Conservation (phyloP, 2,329 filamentous ascomycete species). For the Rhinocladiella mackenziei region DNA sequence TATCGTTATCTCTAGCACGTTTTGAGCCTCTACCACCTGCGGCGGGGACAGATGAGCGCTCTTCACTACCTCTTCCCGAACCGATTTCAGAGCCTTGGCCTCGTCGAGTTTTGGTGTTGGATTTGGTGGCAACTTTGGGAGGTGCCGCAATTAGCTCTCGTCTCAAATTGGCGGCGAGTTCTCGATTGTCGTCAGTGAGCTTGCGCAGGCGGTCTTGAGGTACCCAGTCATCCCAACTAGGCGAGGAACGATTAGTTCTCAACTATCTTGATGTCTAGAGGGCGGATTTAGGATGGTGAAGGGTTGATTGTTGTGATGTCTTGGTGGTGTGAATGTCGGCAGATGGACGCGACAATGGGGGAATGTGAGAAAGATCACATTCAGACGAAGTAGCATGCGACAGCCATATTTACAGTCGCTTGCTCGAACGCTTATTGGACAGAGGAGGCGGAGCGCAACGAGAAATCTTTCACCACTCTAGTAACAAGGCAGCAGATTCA, state of each 20-base stretch:
- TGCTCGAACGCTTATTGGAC: not conserved
- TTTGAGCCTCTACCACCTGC: conserved; percentile 44
- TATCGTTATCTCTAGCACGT: conserved; percentile 44
- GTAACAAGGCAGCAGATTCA: not conserved
- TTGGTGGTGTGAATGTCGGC: not conserved
- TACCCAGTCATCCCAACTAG: conserved; percentile 96
- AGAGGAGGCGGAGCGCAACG: not conserved
- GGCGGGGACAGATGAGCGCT: conserved; percentile 42
- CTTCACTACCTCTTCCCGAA: conserved; percentile 45
- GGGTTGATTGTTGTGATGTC: not conserved
- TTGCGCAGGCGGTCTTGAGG: conserved; percentile 89
- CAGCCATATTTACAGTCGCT: not conserved
- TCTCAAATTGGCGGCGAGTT: conserved; percentile 61
- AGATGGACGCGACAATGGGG: not conserved
- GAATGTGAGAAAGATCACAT: not conserved
- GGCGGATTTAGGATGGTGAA: not conserved
- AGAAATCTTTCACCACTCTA: conserved; percentile 1
- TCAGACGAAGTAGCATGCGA: not conserved
- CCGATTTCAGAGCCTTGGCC: conserved; percentile 39
- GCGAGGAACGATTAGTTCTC: conserved; percentile 9
- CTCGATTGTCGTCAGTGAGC: conserved; percentile 90
- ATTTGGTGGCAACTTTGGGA: conserved; percentile 26
- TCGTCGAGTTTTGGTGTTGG: conserved; percentile 31
- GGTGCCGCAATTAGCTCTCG: conserved; percentile 36
- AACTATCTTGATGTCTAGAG: not conserved